Evolutionary conservation across 257 asterid species (phyloP).

Genomic region (Solanum boliviense): DNA sequence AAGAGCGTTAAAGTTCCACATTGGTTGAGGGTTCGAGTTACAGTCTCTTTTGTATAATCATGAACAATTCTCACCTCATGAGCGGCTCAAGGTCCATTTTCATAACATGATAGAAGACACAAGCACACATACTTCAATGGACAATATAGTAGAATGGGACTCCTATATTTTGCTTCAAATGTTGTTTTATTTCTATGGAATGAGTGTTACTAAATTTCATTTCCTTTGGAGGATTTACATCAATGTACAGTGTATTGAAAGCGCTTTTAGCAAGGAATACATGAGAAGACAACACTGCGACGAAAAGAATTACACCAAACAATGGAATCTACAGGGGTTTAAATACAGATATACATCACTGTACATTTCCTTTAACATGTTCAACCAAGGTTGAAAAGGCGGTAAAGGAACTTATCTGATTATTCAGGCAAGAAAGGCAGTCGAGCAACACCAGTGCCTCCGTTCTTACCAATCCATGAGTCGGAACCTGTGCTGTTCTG

Average conservation of each 20-base stretch:
- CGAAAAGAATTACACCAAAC: not conserved
- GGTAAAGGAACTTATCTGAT: conserved; percentile 2
- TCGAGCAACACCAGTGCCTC: conserved; percentile 30
- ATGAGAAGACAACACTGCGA: not conserved
- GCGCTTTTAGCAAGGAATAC: not conserved
- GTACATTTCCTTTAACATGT: conserved; percentile 22
- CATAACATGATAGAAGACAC: not conserved
- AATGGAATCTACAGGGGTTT: not conserved
- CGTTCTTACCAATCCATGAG: conserved; percentile 11
- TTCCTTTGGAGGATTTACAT: not conserved
- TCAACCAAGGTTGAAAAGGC: conserved; percentile 21
- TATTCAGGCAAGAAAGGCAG: conserved; percentile 66
- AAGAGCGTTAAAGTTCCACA: not conserved
- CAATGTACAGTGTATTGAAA: conserved; percentile 17
- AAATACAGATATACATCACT: conserved; percentile 17
- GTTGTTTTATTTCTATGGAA: not conserved
- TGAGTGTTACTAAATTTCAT: not conserved
- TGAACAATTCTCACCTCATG: not conserved
- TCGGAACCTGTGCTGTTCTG: conserved; percentile 5
- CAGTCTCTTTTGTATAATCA: not conserved
- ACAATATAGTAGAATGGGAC: not conserved
- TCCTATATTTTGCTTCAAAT: not conserved
- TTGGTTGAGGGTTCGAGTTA: not conserved
- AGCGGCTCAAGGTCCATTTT: not conserved
- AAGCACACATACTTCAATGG: not conserved